A percentile compares a stretch with the other conserved stretches of the same genome.
phyloP scores from a whole-genome alignment of 129 eudicot species.

The Dittrichia graveolens region DNA sequence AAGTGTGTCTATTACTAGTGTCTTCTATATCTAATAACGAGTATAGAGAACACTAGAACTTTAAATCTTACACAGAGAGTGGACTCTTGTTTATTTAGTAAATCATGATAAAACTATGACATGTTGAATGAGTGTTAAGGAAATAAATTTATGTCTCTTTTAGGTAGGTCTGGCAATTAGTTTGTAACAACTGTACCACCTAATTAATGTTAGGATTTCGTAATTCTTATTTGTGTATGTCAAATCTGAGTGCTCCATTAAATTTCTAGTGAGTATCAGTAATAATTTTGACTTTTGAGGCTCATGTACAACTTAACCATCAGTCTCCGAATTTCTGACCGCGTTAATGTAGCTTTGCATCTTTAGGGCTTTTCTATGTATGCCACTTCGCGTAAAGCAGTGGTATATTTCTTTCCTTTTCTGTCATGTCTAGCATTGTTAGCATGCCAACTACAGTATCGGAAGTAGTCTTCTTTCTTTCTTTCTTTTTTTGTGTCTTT shows the following conservation, averaged over 20 bases:
- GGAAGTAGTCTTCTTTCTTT: not conserved
- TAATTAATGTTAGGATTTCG: not conserved
- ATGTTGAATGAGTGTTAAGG: not conserved
- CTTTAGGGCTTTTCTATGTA: not conserved
- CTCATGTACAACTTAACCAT: no score
- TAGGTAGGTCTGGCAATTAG: not conserved
- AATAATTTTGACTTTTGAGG: no score
- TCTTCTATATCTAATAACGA: no score
- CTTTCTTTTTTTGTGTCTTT: no score
- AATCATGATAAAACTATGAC: not conserved
- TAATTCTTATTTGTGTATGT: not conserved
- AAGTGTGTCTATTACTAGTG: not conserved
- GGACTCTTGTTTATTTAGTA: constrained; percentile 1
- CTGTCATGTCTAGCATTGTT: not conserved
- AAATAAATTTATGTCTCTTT: not conserved
- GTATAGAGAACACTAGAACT: not conserved
- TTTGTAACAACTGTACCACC: not conserved
- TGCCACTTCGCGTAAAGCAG: not conserved
- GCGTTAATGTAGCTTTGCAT: not conserved
- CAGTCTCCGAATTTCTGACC: not conserved
- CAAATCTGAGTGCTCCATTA: not conserved
- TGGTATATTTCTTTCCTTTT: not conserved
- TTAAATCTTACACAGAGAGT: not conserved
- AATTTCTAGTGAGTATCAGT: no score
- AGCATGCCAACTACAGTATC: not conserved